Evolutionary conservation across 345 rosid genomes (phyloP), one percentile per base, ranked within the genome.

Genomic region (Rhodamnia argentea): DNA sequence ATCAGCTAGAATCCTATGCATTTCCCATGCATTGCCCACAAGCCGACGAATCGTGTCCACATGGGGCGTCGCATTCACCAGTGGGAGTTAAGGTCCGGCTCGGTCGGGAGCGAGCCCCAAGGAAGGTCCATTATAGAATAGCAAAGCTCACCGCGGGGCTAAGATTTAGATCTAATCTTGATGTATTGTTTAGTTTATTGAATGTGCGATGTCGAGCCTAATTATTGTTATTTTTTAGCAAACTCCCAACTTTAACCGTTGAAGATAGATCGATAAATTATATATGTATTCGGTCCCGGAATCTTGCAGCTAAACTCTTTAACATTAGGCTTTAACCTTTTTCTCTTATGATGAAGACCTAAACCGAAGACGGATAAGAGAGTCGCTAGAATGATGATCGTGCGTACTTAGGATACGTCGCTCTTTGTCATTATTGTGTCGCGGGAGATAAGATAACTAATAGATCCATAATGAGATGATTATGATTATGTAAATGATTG

Each of bases 31-130:
- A 13, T 29, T 29, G 87, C 26, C 27, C 37, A 26, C 56, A 86
- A 86, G 84, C 74, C 42, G 89, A 90, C 90, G 87, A 89, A 32
- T 24, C 57, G 86, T 40, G 50, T 83, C 86, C 90, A 86, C 89
- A 84, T 90, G 90, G 88, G 84, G 42, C 83, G 70, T 23, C 85
- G 83, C 81, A 9, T 22, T 18, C 18, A 22, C 47, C 81, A 37
- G 47, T 2, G 14, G 55, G 81, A 16, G 47, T 37, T 5, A 18
- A 53, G 81, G 81, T 32, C 47, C 81, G 26, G 81, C 81, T 70
- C 81, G 47, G 47, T 70, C 81, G 47, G n/a, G n/a, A n/a, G 78
- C 47, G 47, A 70, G 81, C 81, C 47, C 47, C 81, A 70, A 22
- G 47, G 47, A 70, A 26, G 47, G 47, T 70, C 81, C 81, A 37